Conservation (phyloP, 176 grass and related monocot genomes). For the Avena atlantica region DNA sequence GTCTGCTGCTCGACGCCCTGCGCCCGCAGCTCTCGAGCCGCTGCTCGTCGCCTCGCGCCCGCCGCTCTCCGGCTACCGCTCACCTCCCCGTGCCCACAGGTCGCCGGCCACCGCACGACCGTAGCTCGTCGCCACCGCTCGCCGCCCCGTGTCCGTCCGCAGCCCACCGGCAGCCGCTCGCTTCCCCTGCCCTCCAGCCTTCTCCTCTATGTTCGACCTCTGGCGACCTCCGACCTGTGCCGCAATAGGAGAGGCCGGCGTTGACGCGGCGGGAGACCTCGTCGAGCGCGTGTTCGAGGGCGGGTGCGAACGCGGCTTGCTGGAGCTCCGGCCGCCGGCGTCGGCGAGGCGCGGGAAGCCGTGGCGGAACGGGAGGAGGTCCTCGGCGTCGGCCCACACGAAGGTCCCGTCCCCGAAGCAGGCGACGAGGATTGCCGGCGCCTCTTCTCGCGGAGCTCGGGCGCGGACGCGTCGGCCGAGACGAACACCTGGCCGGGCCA, state of each 20-base stretch:
- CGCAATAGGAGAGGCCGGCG: conserved; percentile 54
- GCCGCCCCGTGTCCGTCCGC: no score
- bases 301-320: conserved; percentile 25
- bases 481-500: conserved; percentile 79
- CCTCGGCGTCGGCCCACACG: conserved; percentile 41
- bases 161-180: no score
- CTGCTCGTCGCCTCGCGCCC: no score
- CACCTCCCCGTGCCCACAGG: no score
- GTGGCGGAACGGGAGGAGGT: conserved; percentile 52
- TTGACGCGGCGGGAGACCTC: conserved; percentile 58
- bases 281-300: conserved; percentile 52
- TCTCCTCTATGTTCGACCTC: no score
- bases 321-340: neutral
- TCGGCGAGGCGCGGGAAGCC: conserved; percentile 42
- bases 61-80: no score
- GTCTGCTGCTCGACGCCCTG: no score
- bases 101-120: no score
- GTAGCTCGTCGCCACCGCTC: no score
- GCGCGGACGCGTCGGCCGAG: conserved; percentile 55
- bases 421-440: conserved; percentile 48
- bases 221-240: neutral
- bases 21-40: no score
- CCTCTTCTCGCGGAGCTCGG: conserved; percentile 21
- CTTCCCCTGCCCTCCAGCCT: no score
- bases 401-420: conserved; percentile 60